phyloP scores from a whole-genome alignment of 345 rosid species.

The Lumnitzera littorea region DNA sequence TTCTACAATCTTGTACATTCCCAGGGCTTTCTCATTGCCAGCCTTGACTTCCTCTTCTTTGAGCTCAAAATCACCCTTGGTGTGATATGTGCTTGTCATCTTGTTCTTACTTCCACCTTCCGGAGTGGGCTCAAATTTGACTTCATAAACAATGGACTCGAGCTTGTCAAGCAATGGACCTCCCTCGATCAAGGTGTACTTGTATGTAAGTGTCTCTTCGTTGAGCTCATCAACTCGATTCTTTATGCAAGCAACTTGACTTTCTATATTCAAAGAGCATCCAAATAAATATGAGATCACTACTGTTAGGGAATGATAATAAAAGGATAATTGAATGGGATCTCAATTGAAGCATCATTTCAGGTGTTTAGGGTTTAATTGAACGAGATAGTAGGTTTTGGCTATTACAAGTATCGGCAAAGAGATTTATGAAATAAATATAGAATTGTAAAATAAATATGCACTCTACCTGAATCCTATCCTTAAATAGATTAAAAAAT shows the following conservation, averaged over 20 bases:
- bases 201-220: slow-evolving; percentile 10
- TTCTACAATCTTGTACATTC: slow-evolving; percentile 25
- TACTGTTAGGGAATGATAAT: too few relatives aligned
- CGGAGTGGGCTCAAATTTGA: slow-evolving; percentile 3
- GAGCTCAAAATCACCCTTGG: slow-evolving; percentile 14
- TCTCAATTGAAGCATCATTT: too few relatives aligned
- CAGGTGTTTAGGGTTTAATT: too few relatives aligned
- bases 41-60: slow-evolving; percentile 25
- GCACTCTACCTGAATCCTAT: too few relatives aligned
- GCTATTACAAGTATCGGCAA: too few relatives aligned
- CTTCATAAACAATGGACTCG: slow-evolving; percentile 11
- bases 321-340: too few relatives aligned
- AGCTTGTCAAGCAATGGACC: slow-evolving; percentile 7
- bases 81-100: slow-evolving; percentile 14
- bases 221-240: slow-evolving; percentile 13
- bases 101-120: slow-evolving; percentile 17
- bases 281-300: background rate
- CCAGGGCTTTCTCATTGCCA: slow-evolving; percentile 19
- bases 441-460: too few relatives aligned
- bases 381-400: too few relatives aligned
- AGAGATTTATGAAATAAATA: too few relatives aligned
- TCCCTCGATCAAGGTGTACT: slow-evolving; percentile 17
- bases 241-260: slow-evolving; percentile 9
- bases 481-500: too few relatives aligned
- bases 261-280: background rate